Evolutionary conservation across 441 rosid species (phyloP), one percentile per base, ranked within the genome.

Genomic region (Rhodomyrtus psidioides): DNA sequence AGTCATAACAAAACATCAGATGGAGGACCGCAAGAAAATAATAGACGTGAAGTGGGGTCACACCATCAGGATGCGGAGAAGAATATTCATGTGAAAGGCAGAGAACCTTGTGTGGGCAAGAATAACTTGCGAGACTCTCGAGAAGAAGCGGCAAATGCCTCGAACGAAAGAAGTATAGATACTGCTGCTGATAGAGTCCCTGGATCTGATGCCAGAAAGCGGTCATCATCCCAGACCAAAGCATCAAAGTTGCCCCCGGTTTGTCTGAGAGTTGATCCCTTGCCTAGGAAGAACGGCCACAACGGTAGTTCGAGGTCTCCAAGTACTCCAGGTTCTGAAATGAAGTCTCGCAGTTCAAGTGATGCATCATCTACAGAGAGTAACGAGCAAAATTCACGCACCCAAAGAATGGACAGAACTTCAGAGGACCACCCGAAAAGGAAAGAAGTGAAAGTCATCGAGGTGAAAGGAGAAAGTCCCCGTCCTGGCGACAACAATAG

Each of bases 241-340:
- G 55, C 91, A 57, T 89, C 93, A 5, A 95, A 88, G 88, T 84
- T 94, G 46, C 93, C 95, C 87, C 94, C 92, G 6, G 93, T 96
- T 65, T 95, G 95, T 90, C 88, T 96, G 53, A 93, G 95, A 87
- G 92, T 95, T 82, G 97, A 95, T 85, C 98, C 97, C 26, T 84
- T 92, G 87, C 91, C 93, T 6, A 87, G 86, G 89, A 94, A 88
- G 86, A 91, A 60, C 85, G 91, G 81, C 15, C 84, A 87, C 44
- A 89, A 82, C 56, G 83, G 87, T 21, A 87, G 82, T 86, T 89
- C 93, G 70, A 90, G 91, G 81, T 92, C 93, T 82, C 91, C 90
- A 81, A 93, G 93, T 85, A 92, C 91, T 83, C 92, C 92, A 39
- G 85, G 82, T 39, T 58, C 53, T 12, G 89, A 88, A 81, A 84